Percentiles rank a stretch among this genome's conserved stretches.
Conservation (phyloP, 169 alveolate species). For the Perkinsus olseni region DNA sequence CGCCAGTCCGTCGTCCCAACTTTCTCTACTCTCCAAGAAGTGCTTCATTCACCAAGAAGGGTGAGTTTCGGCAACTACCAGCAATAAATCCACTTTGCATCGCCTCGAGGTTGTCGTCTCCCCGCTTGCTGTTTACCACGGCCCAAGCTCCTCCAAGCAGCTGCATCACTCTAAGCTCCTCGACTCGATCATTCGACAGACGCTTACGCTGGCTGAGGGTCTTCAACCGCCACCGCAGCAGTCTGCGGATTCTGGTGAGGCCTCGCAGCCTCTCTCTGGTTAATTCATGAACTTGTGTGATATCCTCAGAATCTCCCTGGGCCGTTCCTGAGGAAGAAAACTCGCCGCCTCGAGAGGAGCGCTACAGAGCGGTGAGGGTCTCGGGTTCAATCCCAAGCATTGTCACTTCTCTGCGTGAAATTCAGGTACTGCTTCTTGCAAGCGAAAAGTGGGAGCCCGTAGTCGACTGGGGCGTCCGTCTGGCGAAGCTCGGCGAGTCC, state of each 20-base stretch:
- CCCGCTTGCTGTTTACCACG: neutral
- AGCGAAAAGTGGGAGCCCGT: neutral
- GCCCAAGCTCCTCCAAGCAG: too few relatives aligned
- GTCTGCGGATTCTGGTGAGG: neutral
- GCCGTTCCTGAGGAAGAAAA: neutral
- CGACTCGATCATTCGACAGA: too few relatives aligned
- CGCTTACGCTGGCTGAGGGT: too few relatives aligned
- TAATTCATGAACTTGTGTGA: neutral
- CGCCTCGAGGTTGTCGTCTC: neutral
- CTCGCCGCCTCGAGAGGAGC: neutral
- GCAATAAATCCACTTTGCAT: neutral
- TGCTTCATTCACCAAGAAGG: neutral
- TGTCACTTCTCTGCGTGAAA: neutral
- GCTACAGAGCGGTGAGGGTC: neutral
- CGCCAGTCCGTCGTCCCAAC: neutral
- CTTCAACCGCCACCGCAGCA: neutral
- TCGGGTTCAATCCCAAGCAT: neutral
- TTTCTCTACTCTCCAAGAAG: neutral
- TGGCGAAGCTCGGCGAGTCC: neutral
- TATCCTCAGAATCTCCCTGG: neutral
- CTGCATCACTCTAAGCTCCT: too few relatives aligned
- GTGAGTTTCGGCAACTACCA: neutral
- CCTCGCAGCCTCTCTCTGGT: neutral
- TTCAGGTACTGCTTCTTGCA: neutral
- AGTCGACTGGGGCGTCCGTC: neutral